Conservation (phyloP, 495 filamentous ascomycete genomes). For the Pyrenopolyporus hunteri region DNA sequence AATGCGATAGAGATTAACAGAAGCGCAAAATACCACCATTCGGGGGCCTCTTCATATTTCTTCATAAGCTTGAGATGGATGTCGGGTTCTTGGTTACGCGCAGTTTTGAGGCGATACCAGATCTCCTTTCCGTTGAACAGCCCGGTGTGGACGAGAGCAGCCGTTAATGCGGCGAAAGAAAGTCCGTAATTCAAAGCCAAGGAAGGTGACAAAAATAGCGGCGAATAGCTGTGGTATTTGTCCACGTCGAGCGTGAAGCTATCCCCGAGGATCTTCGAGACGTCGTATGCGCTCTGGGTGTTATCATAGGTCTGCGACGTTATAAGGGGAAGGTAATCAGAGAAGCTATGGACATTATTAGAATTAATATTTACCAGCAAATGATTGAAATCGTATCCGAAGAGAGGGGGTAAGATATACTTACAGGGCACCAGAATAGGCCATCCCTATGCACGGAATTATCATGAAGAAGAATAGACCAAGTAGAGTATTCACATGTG, state of each 20-base stretch:
- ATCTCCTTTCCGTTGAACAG: slow-evolving; percentile 64
- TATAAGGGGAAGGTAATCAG: slow-evolving; percentile 42
- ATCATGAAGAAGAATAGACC: slow-evolving; percentile 61
- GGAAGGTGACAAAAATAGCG: slow-evolving; percentile 65
- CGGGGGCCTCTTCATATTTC: slow-evolving; percentile 62
- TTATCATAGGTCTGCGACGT: slow-evolving; percentile 66
- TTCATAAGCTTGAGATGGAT: slow-evolving; percentile 68
- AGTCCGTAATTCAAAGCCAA: slow-evolving; percentile 65
- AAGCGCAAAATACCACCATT: slow-evolving; percentile 67
- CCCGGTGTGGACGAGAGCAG: slow-evolving; percentile 60
- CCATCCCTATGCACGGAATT: slow-evolving; percentile 58
- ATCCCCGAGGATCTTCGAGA: slow-evolving; percentile 58
- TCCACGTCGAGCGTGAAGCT: slow-evolving; percentile 59
- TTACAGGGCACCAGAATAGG: slow-evolving; percentile 59
- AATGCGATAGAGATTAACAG: slow-evolving; percentile 58
- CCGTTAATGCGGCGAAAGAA: slow-evolving; percentile 63
- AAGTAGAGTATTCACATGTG: slow-evolving; percentile 63
- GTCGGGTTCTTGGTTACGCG: slow-evolving; percentile 62
- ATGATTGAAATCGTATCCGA: slow-evolving; percentile 42
- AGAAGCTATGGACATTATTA: slow-evolving; percentile 31
- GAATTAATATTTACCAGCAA: background rate
- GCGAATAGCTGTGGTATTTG: slow-evolving; percentile 64
- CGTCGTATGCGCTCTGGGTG: slow-evolving; percentile 57
- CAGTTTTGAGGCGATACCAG: slow-evolving; percentile 54
- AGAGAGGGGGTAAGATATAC: slow-evolving; percentile 37